phyloP scores from a whole-genome alignment of 352 stramenopile species.

The Aphanomyces euteiches region DNA sequence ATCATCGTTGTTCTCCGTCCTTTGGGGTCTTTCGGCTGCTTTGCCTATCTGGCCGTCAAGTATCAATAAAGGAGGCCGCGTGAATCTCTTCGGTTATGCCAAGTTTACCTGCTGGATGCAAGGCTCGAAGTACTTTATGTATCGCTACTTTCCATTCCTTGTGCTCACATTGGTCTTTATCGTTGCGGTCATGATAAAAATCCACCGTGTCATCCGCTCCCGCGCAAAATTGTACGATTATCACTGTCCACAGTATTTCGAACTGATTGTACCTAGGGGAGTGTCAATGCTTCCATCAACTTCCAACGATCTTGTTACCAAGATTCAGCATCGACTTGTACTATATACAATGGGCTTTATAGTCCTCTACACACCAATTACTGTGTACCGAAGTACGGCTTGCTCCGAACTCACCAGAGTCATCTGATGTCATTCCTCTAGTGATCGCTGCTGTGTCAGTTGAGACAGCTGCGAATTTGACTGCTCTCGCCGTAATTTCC shows the following conservation, averaged over 20 bases:
- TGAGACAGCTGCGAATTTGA: background rate
- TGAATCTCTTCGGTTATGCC: slow-evolving; percentile 18
- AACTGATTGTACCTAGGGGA: background rate
- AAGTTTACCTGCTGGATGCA: slow-evolving; percentile 83
- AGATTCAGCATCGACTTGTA: slow-evolving; percentile 22
- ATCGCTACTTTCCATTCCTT: slow-evolving; percentile 78
- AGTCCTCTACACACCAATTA: slow-evolving; percentile 24
- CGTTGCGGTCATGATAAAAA: slow-evolving; percentile 34
- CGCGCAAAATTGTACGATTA: slow-evolving; percentile 1
- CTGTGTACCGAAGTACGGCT: slow-evolving; percentile 16
- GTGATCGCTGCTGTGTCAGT: too few relatives aligned
- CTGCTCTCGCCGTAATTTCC: background rate
- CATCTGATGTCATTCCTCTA: too few relatives aligned
- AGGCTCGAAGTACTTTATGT: slow-evolving; percentile 58
- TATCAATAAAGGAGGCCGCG: background rate
- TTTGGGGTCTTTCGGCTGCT: slow-evolving; percentile 10
- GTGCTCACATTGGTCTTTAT: slow-evolving; percentile 67
- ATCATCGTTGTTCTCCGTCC: slow-evolving; percentile 16
- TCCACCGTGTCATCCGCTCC: slow-evolving; percentile 4
- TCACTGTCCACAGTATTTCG: background rate
- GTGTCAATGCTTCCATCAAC: background rate
- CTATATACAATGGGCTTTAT: slow-evolving; percentile 17
- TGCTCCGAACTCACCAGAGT: background rate
- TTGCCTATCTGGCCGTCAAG: slow-evolving; percentile 11
- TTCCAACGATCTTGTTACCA: background rate